phyloP scores from a whole-genome alignment of 2,329 filamentous ascomycete genomes.

The Pseudocercospora fijiensis region DNA sequence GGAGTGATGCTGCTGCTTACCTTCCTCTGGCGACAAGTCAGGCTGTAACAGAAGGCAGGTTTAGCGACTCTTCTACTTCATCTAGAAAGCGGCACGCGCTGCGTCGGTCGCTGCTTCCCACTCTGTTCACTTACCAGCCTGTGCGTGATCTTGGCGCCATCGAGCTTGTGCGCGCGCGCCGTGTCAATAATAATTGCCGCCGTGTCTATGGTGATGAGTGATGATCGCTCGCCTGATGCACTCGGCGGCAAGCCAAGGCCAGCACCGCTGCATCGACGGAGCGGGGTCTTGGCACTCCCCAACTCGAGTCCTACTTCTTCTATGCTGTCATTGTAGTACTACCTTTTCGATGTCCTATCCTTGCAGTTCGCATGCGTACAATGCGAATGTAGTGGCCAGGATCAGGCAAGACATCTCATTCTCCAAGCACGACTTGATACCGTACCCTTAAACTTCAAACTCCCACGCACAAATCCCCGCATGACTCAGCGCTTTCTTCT shows the following conservation, averaged over 20 bases:
- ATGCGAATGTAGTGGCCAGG: no score
- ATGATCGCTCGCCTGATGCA: not conserved
- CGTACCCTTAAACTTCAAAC: no score
- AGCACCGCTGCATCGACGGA: not conserved
- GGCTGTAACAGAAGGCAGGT: slow-evolving; percentile 24
- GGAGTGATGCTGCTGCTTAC: slow-evolving; percentile 24
- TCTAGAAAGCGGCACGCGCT: not conserved
- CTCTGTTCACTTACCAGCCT: slow-evolving; percentile 34
- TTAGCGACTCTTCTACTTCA: not conserved
- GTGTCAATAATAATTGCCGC: not conserved
- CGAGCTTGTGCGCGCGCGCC: not conserved
- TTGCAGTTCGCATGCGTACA: no score
- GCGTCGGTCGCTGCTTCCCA: not conserved
- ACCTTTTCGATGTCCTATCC: not conserved
- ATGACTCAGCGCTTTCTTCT: not conserved
- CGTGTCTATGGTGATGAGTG: not conserved
- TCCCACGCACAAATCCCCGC: not conserved
- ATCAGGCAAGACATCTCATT: no score
- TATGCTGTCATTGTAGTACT: not conserved
- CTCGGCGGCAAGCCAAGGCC: not conserved
- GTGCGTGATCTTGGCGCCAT: slow-evolving; percentile 38
- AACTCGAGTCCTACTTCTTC: not conserved
- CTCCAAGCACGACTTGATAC: no score
- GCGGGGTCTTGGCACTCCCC: not conserved
- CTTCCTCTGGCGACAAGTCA: slow-evolving; percentile 39